These are phyloP conservation scores for Carex arenaria DNA, from an alignment of 202 grass and related monocot genomes.

Conservation along the genomic window DNA sequence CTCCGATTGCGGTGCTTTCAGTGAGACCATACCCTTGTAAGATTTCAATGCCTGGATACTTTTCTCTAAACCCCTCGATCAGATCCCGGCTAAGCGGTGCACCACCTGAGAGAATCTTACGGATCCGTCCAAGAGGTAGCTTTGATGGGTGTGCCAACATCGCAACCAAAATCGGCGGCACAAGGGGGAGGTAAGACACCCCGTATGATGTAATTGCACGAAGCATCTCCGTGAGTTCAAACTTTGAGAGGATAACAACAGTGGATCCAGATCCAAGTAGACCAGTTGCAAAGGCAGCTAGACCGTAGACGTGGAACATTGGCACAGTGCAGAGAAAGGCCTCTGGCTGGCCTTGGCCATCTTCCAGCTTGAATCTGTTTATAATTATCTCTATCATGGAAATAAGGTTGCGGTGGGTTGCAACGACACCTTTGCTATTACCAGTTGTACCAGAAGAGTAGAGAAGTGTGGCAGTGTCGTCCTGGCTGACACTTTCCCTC, in stretches of 20 bases:
- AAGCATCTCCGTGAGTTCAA: slow-evolving; percentile 79
- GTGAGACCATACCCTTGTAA: slow-evolving; percentile 86
- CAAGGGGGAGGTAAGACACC: slow-evolving; percentile 85
- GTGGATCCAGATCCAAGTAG: slow-evolving; percentile 85
- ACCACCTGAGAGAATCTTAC: slow-evolving; percentile 63
- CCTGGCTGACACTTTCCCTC: slow-evolving; percentile 47
- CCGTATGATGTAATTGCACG: slow-evolving; percentile 54
- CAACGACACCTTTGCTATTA: slow-evolving; percentile 85
- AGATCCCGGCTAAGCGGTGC: slow-evolving; percentile 74
- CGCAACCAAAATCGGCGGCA: slow-evolving; percentile 85
- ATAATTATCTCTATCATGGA: slow-evolving; percentile 92
- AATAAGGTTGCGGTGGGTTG: slow-evolving; percentile 85
- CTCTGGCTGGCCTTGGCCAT: slow-evolving; percentile 21
- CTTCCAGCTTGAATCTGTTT: slow-evolving; percentile 72
- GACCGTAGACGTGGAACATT: slow-evolving; percentile 97
- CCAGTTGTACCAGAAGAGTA: slow-evolving; percentile 98
- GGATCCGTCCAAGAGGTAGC: slow-evolving; percentile 52
- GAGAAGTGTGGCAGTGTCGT: slow-evolving; percentile 81
- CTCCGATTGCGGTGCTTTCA: slow-evolving; percentile 86
- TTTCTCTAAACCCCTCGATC: slow-evolving; percentile 81
- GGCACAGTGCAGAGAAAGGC: slow-evolving; percentile 92
- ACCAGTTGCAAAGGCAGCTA: slow-evolving; percentile 83
- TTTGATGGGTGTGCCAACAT: slow-evolving; percentile 54
- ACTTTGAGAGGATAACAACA: slow-evolving; percentile 79
- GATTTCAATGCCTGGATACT: slow-evolving; percentile 78